phyloP scores from a whole-genome alignment of 352 stramenopile species.

The Globisporangium okanoganense region DNA sequence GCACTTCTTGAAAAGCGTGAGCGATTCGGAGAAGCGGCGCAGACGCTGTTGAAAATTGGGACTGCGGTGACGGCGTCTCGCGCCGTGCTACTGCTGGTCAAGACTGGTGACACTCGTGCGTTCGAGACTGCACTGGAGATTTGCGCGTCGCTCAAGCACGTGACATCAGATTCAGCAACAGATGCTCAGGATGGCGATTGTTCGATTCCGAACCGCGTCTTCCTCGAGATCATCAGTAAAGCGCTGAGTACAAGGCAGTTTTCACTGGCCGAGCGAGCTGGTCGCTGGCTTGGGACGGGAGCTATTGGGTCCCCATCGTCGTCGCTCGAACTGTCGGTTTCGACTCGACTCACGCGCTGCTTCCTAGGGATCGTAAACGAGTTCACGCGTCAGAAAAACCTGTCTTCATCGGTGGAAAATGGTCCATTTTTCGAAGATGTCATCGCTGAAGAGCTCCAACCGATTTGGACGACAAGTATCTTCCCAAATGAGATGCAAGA shows the following conservation, averaged over 20 bases:
- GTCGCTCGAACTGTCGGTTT: slow-evolving; percentile 9
- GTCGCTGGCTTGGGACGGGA: slow-evolving; percentile 11
- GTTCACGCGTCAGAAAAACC: not conserved
- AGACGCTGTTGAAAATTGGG: slow-evolving; percentile 23
- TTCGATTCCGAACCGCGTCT: slow-evolving; percentile 34
- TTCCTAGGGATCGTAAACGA: slow-evolving; percentile 9
- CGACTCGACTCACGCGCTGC: slow-evolving; percentile 10
- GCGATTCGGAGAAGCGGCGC: slow-evolving; percentile 28
- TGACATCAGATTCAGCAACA: not conserved
- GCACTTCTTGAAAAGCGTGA: slow-evolving; percentile 32
- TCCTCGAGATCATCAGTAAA: slow-evolving; percentile 32
- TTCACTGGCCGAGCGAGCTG: slow-evolving; percentile 31
- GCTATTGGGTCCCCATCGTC: not conserved
- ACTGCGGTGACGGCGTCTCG: slow-evolving; percentile 18
- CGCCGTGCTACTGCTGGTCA: slow-evolving; percentile 29
- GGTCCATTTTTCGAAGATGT: not conserved
- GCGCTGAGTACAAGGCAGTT: slow-evolving; percentile 19
- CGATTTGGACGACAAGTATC: not conserved
- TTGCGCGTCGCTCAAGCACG: slow-evolving; percentile 12
- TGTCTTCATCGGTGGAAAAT: not conserved
- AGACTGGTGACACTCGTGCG: slow-evolving; percentile 24
- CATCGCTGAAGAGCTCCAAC: not conserved
- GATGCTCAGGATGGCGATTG: slow-evolving; percentile 3
- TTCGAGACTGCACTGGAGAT: slow-evolving; percentile 32
- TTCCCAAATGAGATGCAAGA: slow-evolving; percentile 9